Base-by-base conservation (phyloP, 345 rosid species). In the Citrus sp. region DNA sequence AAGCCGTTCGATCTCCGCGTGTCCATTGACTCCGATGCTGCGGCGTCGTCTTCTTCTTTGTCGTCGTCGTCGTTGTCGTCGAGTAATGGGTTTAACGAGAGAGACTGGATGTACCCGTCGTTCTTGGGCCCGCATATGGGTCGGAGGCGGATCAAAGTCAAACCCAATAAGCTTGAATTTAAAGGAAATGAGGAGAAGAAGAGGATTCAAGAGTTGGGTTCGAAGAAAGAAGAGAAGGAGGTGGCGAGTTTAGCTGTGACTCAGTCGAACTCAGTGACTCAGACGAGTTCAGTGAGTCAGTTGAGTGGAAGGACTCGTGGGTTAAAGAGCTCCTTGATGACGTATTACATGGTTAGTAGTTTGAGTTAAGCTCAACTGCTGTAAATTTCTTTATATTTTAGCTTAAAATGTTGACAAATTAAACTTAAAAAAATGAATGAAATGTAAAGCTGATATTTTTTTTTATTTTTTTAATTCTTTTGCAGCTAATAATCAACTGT, bases 91-190 rank as follows among this genome's bases (percentile, higher is more conserved):
- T 85, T 85, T 54, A 79, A 87, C 55, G 90, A 79, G 28, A 84
- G 92, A 67, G 95, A 90, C 73, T 90, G 91, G 92, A 81, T 91
- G 79, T 90, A 80, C 75, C 95, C 92, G 27, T 84, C 90, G 22
- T 90, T 87, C 69, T 88, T 90, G 35, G 91, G 95, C 49, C 81
- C 89, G 0, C 88, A 89, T 70, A 86, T 82, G 73, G 86, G 83
- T 16, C 82, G 88, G 30, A 82, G 78, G 76, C 87, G 90, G 56
- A 80, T 83, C 70, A 79, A 82, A 16, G 80, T 84, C 69, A 90
- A 86, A 61, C 80, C 83, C 7, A 60, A 72, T 0, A 79, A 78
- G 84, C 18, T 83, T 42, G 78, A 80, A 54, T 63, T 49, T 21
- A 70, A 18, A 35, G 80, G 67, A 65, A 81, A 60, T 59, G 82